phyloP scores from a whole-genome alignment of 1,139 yeast species.

The Yamadazyma atlantica region DNA sequence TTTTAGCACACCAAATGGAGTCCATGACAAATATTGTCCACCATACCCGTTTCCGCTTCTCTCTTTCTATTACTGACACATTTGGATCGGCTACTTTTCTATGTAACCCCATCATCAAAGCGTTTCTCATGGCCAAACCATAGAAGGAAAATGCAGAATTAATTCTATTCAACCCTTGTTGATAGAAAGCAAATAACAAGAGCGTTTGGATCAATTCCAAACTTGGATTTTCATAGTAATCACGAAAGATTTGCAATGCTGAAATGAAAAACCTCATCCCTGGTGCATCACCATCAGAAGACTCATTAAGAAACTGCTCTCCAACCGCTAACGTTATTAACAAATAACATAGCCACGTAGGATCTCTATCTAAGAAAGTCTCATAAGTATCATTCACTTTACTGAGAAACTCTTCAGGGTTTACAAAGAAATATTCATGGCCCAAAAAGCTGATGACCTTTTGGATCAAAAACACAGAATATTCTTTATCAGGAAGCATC shows the following conservation, averaged over 20 bases:
- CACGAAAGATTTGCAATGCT: constrained; percentile 11
- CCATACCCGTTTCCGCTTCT: constrained; percentile 14
- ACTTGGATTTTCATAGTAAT: constrained; percentile 12
- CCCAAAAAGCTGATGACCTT: constrained; percentile 14
- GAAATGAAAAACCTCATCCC: constrained; percentile 16
- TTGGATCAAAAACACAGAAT: constrained; percentile 12
- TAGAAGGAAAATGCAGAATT: constrained; percentile 13
- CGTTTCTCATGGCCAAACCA: constrained; percentile 13
- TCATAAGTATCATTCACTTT: constrained; percentile 11
- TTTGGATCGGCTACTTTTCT: constrained; percentile 4
- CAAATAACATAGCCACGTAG: constrained; percentile 13
- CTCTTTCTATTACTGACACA: constrained; percentile 6
- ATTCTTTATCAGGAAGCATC: constrained; percentile 15
- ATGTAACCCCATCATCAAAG: constrained; percentile 14
- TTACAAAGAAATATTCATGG: constrained; percentile 12
- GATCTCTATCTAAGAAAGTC: constrained; percentile 9
- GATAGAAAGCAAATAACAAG: constrained; percentile 13
- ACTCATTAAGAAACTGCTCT: constrained; percentile 14
- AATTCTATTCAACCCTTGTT: constrained; percentile 13
- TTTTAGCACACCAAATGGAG: constrained; percentile 13
- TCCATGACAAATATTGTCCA: constrained; percentile 15
- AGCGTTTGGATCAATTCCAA: constrained; percentile 12
- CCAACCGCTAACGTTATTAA: constrained; percentile 14
- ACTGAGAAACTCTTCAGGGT: constrained; percentile 9
- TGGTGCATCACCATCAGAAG: constrained; percentile 14